Evolutionary conservation across 257 asterid species (phyloP), one percentile per base, ranked within the genome.

Genomic region (Fraxinus pennsylvanica): DNA sequence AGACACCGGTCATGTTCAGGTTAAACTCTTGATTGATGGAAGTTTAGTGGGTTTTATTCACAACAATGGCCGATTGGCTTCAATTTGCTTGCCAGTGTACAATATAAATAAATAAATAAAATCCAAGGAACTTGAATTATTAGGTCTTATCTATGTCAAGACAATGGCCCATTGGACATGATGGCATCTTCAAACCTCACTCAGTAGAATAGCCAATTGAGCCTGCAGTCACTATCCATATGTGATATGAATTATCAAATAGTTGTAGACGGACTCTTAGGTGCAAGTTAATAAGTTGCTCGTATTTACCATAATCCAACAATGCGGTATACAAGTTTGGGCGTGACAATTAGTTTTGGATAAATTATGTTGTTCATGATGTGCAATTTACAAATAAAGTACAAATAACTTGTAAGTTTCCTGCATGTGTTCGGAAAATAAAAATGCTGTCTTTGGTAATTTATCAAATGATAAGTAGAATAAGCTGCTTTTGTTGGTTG

Each of bases 1-100:
- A 43, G 99, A 89, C 75, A 82, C 88, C 0, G 96, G 97, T 39
- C 93, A 79, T 86, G 97, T 95, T 83, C 97, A 93, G 97, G 98
- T 93, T 86, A 78, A 74, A 14, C 75, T 73, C 67, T 78, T 57
- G 47, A 15, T 29, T 57, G 30, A 35, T 43, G 57, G 50, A 29
- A 68, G 68, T 70, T 77, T 66, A 35, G 10, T 76, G 71, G 36
- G 36, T 63, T 77, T 72, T 36, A 4, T 35, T n/a, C 73, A n/a
- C 57, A 38, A 38, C 17, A 5, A 39, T 41, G 1, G 41, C 1
- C 0, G 41, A 36, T 5, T 36, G 41, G 33, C 15, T 27, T 76
- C 61, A 19, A 65, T 39, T 29, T 29, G 30, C 30, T 36, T 68
- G n/a, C 10, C 27, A 52, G n/a, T 19, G 63, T 52, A 19, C 29